Evolutionary conservation across 441 rosid genomes (phyloP), one percentile per base, ranked within the genome.

Genomic region (Euphorbia celastroides): DNA sequence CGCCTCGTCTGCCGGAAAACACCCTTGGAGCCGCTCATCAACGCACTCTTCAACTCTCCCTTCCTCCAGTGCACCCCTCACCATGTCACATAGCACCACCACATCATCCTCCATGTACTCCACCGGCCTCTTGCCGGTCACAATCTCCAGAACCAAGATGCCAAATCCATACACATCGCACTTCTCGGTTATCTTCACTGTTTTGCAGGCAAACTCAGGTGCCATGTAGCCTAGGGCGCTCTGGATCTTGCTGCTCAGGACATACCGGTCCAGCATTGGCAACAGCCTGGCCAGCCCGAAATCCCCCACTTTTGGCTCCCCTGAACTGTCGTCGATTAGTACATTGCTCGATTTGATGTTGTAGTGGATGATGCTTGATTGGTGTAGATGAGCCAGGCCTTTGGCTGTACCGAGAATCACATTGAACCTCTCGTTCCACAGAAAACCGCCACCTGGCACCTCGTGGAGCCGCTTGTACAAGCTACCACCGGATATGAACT

Each of bases 81-180:
- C 97, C 85, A 93, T 82, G 75, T 94, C 99, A 50, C 91, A 83
- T 13, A 93, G 84, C 67, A 93, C 97, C 71, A 92, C 89, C 74
- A 94, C 97, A 28, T 92, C 98, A 34, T 94, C 99, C 83, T 94
- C 99, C 84, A 91, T 87, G 71, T 92, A 94, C 54, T 94, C 99
- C 74, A 94, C 98, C 0, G 99, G 99, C 73, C 84, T 89, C 81
- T 80, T 87, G 48, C 97, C 99, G 1, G 96, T 89, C 61, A 92
- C 88, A 68, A 89, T 80, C 80, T 94, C 98, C 61, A 94, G 79
- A 54, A 92, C 86, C 77, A 94, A 76, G 48, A 94, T 71, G 8
- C 99, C 99, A 25, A 92, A 94, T 31, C 98, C 99, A 48, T 94
- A 94, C n/a, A n/a, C n/a, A n/a, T n/a, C n/a, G n/a, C n/a, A n/a